A percentile compares a stretch with the other conserved stretches of the same genome.
These are phyloP conservation scores for Globisporangium megalacanthum DNA, from an alignment of 352 stramenopile genomes.

Conservation along the genomic window DNA sequence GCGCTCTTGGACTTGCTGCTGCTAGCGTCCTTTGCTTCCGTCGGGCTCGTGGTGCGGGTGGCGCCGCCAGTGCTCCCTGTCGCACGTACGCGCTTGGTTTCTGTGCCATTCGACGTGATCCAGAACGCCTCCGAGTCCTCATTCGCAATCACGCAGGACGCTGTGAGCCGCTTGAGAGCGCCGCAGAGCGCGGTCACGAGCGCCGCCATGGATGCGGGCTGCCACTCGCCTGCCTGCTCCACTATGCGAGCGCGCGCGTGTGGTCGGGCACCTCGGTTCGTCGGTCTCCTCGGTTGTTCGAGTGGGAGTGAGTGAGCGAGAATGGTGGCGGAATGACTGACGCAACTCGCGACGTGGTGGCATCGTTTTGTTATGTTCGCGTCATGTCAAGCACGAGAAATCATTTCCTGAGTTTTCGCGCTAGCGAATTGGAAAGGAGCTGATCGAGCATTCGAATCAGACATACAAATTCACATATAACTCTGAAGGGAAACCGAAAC, in stretches of 20 bases:
- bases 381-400: background rate
- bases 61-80: background rate
- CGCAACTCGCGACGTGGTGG: background rate
- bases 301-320: conserved; percentile 1
- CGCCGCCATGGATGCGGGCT: conserved; percentile 2
- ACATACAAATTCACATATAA: background rate
- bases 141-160: conserved; percentile 22
- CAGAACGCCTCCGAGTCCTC: conserved; percentile 28
- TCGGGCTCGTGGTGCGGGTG: background rate
- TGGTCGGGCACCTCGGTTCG: background rate
- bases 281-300: background rate
- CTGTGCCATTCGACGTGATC: conserved; percentile 16
- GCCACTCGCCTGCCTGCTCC: background rate
- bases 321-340: background rate
- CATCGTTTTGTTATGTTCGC: background rate
- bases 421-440: background rate
- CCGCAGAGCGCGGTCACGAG: conserved; percentile 37
- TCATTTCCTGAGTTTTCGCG: background rate
- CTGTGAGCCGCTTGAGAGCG: conserved; percentile 31
- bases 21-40: background rate
- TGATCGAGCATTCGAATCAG: background rate
- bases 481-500: background rate
- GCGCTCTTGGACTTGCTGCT: background rate
- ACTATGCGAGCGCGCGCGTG: background rate
- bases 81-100: conserved; percentile 24